Conservation (phyloP, 140 eudicot genomes). For the Stevia rebaudiana region DNA sequence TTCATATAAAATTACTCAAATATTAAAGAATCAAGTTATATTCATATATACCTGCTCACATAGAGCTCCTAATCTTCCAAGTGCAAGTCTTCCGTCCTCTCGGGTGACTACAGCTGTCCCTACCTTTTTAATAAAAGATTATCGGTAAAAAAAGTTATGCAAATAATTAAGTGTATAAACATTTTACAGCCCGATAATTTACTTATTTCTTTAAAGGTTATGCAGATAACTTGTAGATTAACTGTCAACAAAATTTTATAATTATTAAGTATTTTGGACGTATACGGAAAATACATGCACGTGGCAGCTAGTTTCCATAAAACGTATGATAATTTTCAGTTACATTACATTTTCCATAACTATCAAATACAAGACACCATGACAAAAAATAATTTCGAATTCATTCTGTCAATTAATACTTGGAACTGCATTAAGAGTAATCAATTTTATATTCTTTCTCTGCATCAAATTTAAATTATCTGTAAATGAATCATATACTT, state of each 20-base stretch:
- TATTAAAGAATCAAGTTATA: not conserved
- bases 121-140: conserved; percentile 46
- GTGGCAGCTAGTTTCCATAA: conserved; percentile 3
- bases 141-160: not conserved
- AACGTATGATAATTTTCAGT: not conserved
- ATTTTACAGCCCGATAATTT: conserved; percentile 6
- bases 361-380: not conserved
- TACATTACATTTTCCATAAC: not conserved
- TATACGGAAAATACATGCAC: not conserved
- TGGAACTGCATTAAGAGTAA: not conserved
- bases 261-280: not conserved
- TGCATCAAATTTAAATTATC: conserved; percentile 3
- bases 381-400: not conserved
- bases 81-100: conserved; percentile 85
- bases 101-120: conserved; percentile 98
- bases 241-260: not conserved
- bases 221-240: not conserved
- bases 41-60: conserved; percentile 75
- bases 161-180: not conserved
- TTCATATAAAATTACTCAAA: not conserved
- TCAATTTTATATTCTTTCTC: not conserved
- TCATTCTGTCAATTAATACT: not conserved
- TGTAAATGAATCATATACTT: not conserved
- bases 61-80: conserved; percentile 96
- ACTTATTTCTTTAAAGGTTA: conserved; percentile 3